phyloP scores from a whole-genome alignment of 2,329 filamentous ascomycete genomes.

The Fusarium sp. region DNA sequence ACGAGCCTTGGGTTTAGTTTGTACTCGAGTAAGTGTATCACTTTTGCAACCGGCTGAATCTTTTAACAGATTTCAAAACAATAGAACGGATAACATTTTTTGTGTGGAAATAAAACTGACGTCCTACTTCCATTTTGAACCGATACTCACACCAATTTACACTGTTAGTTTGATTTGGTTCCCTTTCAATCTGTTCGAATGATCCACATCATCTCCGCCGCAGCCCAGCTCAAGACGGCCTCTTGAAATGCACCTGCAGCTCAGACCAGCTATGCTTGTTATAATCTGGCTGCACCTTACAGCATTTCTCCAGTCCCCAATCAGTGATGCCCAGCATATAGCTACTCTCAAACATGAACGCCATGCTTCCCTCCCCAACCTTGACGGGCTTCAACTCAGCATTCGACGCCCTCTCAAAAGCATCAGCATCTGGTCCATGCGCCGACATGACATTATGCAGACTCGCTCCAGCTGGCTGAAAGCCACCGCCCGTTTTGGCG shows the following conservation, averaged over 20 bases:
- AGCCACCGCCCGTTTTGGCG: constrained; percentile 70
- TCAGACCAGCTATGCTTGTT: constrained; percentile 80
- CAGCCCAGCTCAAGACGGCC: constrained; percentile 14
- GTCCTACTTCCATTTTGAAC: too few species aligned
- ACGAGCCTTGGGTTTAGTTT: too few species aligned
- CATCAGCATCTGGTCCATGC: constrained; percentile 71
- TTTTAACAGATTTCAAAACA: too few species aligned
- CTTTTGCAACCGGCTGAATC: too few species aligned
- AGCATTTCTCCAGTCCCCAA: constrained; percentile 74
- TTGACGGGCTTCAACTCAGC: constrained; percentile 67
- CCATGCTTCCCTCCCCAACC: constrained; percentile 72
- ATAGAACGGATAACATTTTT: too few species aligned
- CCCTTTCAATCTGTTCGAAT: too few species aligned
- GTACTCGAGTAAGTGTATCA: too few species aligned
- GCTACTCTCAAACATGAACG: constrained; percentile 78
- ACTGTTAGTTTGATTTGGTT: too few species aligned
- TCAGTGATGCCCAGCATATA: constrained; percentile 79
- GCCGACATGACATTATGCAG: constrained; percentile 80
- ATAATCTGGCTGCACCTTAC: constrained; percentile 74
- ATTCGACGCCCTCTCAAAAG: constrained; percentile 68
- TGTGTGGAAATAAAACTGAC: too few species aligned
- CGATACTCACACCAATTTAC: too few species aligned
- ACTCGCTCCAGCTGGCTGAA: constrained; percentile 69
- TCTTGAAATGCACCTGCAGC: constrained; percentile 40
- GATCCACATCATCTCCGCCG: too few species aligned